A percentile compares a stretch with the other conserved stretches of the same genome.
phyloP scores from a whole-genome alignment of 2,329 filamentous ascomycete species.

The Chaetomiaceae sp. region DNA sequence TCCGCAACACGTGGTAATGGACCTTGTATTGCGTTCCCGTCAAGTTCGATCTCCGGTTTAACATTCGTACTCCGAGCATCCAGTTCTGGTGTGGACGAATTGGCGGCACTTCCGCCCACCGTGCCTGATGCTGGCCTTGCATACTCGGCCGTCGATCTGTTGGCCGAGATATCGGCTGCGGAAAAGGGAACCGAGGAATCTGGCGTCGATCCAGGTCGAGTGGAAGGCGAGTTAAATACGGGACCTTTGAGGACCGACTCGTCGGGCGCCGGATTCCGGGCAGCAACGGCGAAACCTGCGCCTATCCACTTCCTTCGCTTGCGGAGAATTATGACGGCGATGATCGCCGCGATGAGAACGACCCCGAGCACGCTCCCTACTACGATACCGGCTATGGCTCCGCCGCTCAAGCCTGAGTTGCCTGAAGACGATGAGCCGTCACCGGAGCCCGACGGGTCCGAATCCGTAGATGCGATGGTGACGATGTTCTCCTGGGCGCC shows the following conservation, averaged over 20 bases:
- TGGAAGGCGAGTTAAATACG: slow-evolving; percentile 28
- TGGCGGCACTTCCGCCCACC: not conserved
- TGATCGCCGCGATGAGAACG: slow-evolving; percentile 18
- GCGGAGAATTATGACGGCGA: slow-evolving; percentile 22
- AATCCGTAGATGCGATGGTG: slow-evolving; percentile 28
- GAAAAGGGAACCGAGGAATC: slow-evolving; percentile 27
- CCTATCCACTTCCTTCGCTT: slow-evolving; percentile 26
- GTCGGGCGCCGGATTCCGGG: slow-evolving; percentile 25
- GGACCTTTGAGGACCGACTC: slow-evolving; percentile 30
- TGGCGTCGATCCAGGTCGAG: slow-evolving; percentile 7
- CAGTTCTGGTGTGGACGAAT: slow-evolving; percentile 12
- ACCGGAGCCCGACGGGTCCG: not conserved
- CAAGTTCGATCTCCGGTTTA: slow-evolving; percentile 21
- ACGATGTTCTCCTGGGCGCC: slow-evolving; percentile 33
- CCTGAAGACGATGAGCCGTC: not conserved
- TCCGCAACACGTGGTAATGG: slow-evolving; percentile 14
- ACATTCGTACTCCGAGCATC: slow-evolving; percentile 18
- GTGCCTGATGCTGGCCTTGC: slow-evolving; percentile 10
- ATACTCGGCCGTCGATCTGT: slow-evolving; percentile 12
- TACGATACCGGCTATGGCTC: slow-evolving; percentile 29
- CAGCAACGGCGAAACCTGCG: slow-evolving; percentile 16
- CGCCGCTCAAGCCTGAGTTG: slow-evolving; percentile 19
- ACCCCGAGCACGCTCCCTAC: slow-evolving; percentile 20
- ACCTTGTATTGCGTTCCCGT: slow-evolving; percentile 22
- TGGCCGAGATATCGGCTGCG: slow-evolving; percentile 22